Evolutionary conservation across 768 basidiomycete genomes (phyloP).

Genomic region (Tylopilus rubrobrunneus): DNA sequence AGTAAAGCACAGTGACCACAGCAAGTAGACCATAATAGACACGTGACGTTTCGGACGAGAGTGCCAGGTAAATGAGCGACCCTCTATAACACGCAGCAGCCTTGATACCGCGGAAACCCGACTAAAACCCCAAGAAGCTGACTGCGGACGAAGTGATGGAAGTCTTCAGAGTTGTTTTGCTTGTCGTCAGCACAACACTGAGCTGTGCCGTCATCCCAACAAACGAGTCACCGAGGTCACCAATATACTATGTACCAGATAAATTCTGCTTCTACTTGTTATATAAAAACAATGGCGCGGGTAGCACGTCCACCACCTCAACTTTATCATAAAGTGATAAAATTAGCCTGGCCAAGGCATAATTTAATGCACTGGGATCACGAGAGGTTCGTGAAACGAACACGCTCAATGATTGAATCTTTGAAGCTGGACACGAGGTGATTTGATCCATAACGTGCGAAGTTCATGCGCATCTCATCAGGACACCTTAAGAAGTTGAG

Average conservation of each 20-base stretch:
- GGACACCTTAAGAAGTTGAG: constrained; percentile 5
- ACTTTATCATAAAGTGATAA: constrained; percentile 1
- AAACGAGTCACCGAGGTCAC: not conserved
- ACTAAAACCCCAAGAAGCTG: constrained; percentile 16
- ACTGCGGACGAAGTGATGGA: constrained; percentile 1
- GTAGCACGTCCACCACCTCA: constrained; percentile 1
- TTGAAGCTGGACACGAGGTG: constrained; percentile 16
- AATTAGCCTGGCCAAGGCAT: not conserved
- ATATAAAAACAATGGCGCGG: not conserved
- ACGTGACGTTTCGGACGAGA: constrained; percentile 7
- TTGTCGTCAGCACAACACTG: constrained; percentile 9
- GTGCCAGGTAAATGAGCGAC: not conserved
- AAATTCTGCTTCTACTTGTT: not conserved
- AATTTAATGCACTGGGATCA: not conserved
- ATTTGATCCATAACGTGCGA: constrained; percentile 2
- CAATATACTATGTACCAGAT: not conserved
- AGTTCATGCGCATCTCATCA: constrained; percentile 14
- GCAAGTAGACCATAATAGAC: not conserved
- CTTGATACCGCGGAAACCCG: constrained; percentile 23
- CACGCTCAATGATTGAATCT: not conserved
- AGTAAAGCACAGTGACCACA: not conserved
- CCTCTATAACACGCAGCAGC: not conserved
- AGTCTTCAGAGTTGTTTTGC: not conserved
- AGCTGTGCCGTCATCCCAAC: constrained; percentile 8
- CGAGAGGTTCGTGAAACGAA: constrained; percentile 3